These are phyloP conservation scores for Iris macrosiphon DNA, from an alignment of 106 monocot species.

Conservation along the genomic window DNA sequence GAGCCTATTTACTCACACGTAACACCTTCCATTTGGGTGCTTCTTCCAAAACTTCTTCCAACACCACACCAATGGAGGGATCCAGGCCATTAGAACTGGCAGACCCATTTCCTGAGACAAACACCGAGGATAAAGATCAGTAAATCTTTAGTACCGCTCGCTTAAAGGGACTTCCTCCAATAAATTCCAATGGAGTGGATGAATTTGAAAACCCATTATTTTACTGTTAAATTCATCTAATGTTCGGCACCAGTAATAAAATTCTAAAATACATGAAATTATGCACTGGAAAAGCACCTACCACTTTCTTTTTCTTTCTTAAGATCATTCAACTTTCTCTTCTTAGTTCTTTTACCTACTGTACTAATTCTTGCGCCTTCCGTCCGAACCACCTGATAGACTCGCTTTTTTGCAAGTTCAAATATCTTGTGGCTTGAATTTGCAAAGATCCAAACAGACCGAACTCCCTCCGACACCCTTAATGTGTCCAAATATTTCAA, in stretches of 20 bases:
- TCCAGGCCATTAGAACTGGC: conserved; percentile 12
- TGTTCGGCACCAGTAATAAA: neutral
- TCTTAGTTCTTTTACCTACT: conserved; percentile 34
- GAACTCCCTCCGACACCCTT: conserved; percentile 85
- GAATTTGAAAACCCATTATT: neutral
- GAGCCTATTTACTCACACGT: conserved; percentile 90
- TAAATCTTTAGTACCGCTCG: neutral
- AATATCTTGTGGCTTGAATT: conserved; percentile 96
- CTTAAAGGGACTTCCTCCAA: neutral
- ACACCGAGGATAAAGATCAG: neutral
- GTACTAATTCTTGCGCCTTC: conserved; percentile 42
- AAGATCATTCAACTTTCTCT: conserved; percentile 36
- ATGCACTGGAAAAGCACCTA: conserved; percentile 7
- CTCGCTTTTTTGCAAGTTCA: conserved; percentile 83
- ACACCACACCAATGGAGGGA: conserved; percentile 24
- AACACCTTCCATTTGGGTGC: conserved; percentile 98
- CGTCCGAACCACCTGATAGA: conserved; percentile 63
- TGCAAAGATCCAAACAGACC: conserved; percentile 96
- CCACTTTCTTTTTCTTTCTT: conserved; percentile 44
- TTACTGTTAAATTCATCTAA: neutral
- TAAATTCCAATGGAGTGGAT: too few species aligned
- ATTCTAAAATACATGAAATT: neutral
- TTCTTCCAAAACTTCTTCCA: conserved; percentile 91
- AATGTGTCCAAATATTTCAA: conserved; percentile 92
- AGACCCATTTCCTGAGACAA: conserved; percentile 28